Conservation (phyloP, 768 basidiomycete genomes). For the Tricholoma bakamatsutake region DNA sequence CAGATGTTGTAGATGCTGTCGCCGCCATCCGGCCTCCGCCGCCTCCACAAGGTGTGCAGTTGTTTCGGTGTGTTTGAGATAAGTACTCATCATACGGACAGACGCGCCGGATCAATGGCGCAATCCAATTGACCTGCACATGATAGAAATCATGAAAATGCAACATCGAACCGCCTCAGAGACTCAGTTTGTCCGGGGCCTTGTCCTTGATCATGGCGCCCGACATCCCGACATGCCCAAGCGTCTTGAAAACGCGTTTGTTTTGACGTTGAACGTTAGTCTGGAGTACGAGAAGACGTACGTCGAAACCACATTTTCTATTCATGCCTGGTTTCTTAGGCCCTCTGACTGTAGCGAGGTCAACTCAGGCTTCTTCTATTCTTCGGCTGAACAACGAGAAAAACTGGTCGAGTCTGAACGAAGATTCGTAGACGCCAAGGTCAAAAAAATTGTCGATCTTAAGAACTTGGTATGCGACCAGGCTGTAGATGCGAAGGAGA, state of each 20-base stretch:
- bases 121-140: constrained; percentile 95
- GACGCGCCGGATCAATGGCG: constrained; percentile 63
- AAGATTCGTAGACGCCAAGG: constrained; percentile 87
- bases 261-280: constrained; percentile 94
- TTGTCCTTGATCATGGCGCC: constrained; percentile 96
- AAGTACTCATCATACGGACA: constrained; percentile 22
- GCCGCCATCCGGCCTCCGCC: constrained; percentile 74
- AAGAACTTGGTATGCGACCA: constrained; percentile 97
- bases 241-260: constrained; percentile 92
- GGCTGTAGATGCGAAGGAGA: constrained; percentile 75
- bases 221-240: constrained; percentile 99
- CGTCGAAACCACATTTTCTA: constrained; percentile 26
- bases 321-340: constrained; percentile 13
- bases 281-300: constrained; percentile 99
- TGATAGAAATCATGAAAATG: constrained; percentile 99
- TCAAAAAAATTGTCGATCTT: constrained; percentile 93
- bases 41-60: constrained; percentile 47
- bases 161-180: constrained; percentile 97
- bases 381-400: constrained; percentile 95
- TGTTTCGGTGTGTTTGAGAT: constrained; percentile 5
- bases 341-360: constrained; percentile 67
- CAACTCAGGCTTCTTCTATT: constrained; percentile 99
- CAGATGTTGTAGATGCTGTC: constrained; percentile 94
- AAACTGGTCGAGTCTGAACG: constrained; percentile 98
- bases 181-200: constrained; percentile 90